Evolutionary conservation across 1,139 yeast species (phyloP).

Genomic region (Sugiyamaella neomexicana): DNA sequence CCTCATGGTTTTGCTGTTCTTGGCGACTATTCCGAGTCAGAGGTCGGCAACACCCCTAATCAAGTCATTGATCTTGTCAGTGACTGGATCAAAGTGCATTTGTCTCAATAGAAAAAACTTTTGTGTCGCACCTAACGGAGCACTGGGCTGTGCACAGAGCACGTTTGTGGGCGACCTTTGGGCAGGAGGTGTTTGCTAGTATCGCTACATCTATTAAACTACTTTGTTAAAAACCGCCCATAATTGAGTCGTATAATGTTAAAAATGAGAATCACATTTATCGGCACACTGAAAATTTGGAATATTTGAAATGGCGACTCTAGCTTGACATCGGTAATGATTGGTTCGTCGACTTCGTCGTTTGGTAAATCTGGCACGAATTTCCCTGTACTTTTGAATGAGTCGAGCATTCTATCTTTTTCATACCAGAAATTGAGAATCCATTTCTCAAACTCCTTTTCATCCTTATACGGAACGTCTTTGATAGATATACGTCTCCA

Average conservation of each 20-base stretch:
- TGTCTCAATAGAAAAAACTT: conserved; percentile 15
- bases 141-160: no score
- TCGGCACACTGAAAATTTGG: conserved; percentile 41
- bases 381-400: conserved; percentile 57
- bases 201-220: background rate
- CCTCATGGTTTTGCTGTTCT: conserved; percentile 48
- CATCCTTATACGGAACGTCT: conserved; percentile 65
- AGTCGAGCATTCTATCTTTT: conserved; percentile 69
- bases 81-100: conserved; percentile 33
- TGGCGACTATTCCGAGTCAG: conserved; percentile 40
- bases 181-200: no score
- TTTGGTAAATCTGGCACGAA: conserved; percentile 42
- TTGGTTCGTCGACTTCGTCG: conserved; percentile 21
- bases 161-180: no score
- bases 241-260: conserved; percentile 16
- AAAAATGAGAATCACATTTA: conserved; percentile 29
- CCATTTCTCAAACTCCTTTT: conserved; percentile 72
- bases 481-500: conserved; percentile 56
- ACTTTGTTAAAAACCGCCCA: conserved; percentile 1
- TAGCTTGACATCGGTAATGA: conserved; percentile 31
- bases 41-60: conserved; percentile 39
- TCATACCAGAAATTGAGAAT: conserved; percentile 69
- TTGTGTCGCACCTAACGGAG: no score
- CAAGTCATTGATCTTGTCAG: conserved; percentile 31
- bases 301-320: conserved; percentile 33